These are phyloP conservation scores for Megacollybia marginata DNA, from an alignment of 768 basidiomycete genomes.

Conservation along the genomic window DNA sequence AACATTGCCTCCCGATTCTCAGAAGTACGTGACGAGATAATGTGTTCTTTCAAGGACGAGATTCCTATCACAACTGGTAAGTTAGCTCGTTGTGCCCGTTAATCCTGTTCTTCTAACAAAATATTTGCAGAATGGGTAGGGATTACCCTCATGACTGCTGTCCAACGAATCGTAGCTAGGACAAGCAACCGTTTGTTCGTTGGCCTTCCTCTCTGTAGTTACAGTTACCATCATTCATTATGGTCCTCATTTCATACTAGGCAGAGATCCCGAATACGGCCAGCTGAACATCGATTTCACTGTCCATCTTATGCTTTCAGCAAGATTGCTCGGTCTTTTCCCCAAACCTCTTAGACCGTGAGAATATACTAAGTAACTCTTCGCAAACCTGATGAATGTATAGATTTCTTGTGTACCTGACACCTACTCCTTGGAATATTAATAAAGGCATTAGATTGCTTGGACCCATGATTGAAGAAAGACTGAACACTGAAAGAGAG, in stretches of 20 bases:
- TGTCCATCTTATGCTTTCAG: slow-evolving; percentile 21
- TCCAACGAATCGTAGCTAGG: too few species aligned
- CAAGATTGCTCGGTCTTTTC: slow-evolving; percentile 22
- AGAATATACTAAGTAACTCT: slow-evolving; percentile 7
- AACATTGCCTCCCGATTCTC: slow-evolving; percentile 2
- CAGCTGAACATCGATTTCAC: slow-evolving; percentile 17
- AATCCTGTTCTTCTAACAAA: too few species aligned
- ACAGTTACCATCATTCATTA: neutral
- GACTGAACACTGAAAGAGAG: too few species aligned
- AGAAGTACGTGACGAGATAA: too few species aligned
- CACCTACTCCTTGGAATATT: neutral
- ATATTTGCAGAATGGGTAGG: neutral
- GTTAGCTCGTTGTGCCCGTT: too few species aligned
- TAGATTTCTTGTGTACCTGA: neutral
- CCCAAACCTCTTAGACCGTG: slow-evolving; percentile 34
- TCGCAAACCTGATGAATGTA: neutral
- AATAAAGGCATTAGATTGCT: slow-evolving; percentile 16
- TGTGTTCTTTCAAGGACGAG: too few species aligned
- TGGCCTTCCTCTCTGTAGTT: slow-evolving; percentile 5
- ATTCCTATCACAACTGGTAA: slow-evolving; percentile 4
- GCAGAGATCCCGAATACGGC: too few species aligned
- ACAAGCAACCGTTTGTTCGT: slow-evolving; percentile 7
- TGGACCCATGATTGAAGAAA: too few species aligned
- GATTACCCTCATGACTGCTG: neutral
- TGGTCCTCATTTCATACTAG: neutral